Percentiles rank a stretch among this genome's conserved stretches.
phyloP scores from a whole-genome alignment of 805 yeast genomes.

The Metschnikowia dekortorum region DNA sequence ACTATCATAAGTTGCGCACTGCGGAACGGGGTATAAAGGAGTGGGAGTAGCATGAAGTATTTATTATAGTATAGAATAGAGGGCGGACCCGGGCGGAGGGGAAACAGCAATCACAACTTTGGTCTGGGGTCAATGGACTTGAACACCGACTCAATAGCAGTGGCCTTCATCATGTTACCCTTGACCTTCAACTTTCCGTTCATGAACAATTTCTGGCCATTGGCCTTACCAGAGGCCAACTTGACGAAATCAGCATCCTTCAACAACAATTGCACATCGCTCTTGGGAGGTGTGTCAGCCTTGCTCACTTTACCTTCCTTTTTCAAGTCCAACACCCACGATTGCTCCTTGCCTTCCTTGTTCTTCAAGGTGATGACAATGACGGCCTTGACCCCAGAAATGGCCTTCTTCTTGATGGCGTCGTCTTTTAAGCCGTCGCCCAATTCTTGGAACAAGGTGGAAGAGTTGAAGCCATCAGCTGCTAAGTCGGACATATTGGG shows the following conservation, averaged over 20 bases:
- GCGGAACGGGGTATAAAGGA: too few species aligned
- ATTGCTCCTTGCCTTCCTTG: conserved; percentile 21
- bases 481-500: conserved; percentile 23
- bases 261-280: conserved; percentile 62
- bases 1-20: too few species aligned
- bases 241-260: conserved; percentile 66
- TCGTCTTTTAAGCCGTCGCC: conserved; percentile 35
- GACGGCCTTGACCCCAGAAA: conserved; percentile 51
- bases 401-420: conserved; percentile 34
- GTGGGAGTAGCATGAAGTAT: too few species aligned
- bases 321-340: conserved; percentile 22
- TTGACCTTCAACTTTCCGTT: conserved; percentile 79
- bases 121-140: conserved; percentile 45
- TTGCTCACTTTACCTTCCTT: conserved; percentile 14
- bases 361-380: conserved; percentile 51
- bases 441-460: conserved; percentile 38
- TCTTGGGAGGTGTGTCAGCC: conserved; percentile 28
- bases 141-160: conserved; percentile 65
- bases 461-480: conserved; percentile 41
- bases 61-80: too few species aligned
- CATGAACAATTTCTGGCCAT: conserved; percentile 82
- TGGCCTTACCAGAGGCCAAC: conserved; percentile 72
- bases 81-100: too few species aligned
- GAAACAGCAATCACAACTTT: conserved; percentile 26
- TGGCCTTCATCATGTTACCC: conserved; percentile 90